phyloP scores from a whole-genome alignment of 768 basidiomycete species.

The Rubroboletus pulcherrimus region DNA sequence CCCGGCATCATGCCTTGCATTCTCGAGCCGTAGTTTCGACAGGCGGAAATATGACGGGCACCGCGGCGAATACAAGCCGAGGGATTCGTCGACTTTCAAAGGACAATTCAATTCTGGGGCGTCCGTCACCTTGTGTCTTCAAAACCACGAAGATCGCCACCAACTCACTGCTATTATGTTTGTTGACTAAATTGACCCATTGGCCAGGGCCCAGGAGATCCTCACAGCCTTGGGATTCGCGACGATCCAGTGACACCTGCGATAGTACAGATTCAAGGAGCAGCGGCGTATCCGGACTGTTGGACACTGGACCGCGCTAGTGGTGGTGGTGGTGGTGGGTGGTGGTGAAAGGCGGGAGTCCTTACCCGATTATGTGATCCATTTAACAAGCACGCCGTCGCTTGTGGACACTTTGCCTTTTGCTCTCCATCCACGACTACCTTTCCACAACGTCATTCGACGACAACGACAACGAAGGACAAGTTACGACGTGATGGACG shows the following conservation, averaged over 20 bases:
- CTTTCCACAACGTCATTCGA: background rate
- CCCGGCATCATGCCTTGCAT: background rate
- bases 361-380: slow-evolving; percentile 13
- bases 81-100: too few species aligned
- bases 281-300: background rate
- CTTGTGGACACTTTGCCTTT: background rate
- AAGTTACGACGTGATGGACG: slow-evolving; percentile 17
- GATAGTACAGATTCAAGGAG: background rate
- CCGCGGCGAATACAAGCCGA: background rate
- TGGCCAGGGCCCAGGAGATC: background rate
- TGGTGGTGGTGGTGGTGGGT: background rate
- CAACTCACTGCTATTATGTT: background rate
- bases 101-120: background rate
- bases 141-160: background rate
- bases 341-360: background rate
- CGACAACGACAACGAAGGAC: background rate
- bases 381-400: too few species aligned
- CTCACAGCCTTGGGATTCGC: background rate
- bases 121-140: background rate
- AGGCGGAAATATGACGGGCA: background rate
- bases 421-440: background rate
- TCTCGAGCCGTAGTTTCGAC: background rate
- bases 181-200: background rate
- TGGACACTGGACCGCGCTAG: background rate
- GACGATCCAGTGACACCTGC: background rate